A percentile compares a stretch with the other conserved stretches of the same genome.
Conservation (phyloP, 139 green algal species). For the Medakamo hakoo region DNA sequence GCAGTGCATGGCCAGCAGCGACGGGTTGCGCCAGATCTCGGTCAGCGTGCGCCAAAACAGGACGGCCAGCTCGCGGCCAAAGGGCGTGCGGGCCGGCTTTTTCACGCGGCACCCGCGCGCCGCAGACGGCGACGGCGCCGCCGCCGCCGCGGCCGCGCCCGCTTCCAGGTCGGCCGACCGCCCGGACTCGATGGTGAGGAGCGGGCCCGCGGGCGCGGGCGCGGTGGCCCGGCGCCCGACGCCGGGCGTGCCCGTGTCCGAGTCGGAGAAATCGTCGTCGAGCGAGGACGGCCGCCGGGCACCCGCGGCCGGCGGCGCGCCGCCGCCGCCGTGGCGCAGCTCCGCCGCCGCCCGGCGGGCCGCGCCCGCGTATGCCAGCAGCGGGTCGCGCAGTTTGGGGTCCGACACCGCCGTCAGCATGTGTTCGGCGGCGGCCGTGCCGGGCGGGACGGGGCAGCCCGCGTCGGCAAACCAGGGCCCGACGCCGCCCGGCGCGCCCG, state of each 20-base stretch:
- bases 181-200: background rate
- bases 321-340: background rate
- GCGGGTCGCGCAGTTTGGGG: conserved; percentile 15
- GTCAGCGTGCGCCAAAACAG: conserved; percentile 44
- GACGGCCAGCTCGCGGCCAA: conserved; percentile 34
- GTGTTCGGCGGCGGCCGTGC: conserved; percentile 23
- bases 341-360: background rate
- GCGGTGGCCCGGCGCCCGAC: no score
- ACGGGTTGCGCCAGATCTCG: conserved; percentile 52
- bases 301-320: no score
- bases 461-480: conserved; percentile 10
- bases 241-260: no score
- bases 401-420: conserved; percentile 24
- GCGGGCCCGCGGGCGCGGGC: no score
- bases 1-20: conserved; percentile 43
- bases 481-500: conserved; percentile 16
- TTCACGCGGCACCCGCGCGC: background rate
- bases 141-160: background rate
- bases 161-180: background rate
- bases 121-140: background rate
- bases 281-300: no score
- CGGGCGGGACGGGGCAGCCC: conserved; percentile 20
- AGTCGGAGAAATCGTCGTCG: no score
- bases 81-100: background rate
- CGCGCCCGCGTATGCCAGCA: background rate